Conservation (phyloP, 768 basidiomycete genomes). For the Pleurotus eryngii region DNA sequence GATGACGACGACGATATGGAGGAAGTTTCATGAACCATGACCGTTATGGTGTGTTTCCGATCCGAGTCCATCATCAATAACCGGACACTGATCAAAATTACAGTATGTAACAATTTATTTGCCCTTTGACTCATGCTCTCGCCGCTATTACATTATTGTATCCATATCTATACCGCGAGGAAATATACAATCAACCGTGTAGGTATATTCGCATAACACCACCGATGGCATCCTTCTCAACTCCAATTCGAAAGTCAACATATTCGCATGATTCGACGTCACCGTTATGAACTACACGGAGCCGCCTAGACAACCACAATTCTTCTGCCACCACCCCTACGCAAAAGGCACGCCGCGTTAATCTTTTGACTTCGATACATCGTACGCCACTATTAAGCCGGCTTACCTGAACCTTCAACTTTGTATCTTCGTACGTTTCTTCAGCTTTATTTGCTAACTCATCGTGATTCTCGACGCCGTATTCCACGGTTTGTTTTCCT, state of each 20-base stretch:
- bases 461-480: neutral
- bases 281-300: neutral
- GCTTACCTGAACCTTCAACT: conserved; percentile 4
- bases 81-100: too few relatives aligned
- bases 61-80: neutral
- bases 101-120: too few relatives aligned
- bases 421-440: conserved; percentile 4
- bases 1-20: conserved; percentile 69
- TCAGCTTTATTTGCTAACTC: neutral
- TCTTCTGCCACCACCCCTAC: conserved; percentile 7
- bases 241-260: neutral
- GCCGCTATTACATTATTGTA: neutral
- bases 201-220: too few relatives aligned
- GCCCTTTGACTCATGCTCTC: too few relatives aligned
- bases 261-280: neutral
- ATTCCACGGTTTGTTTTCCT: conserved; percentile 2
- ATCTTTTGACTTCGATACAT: neutral
- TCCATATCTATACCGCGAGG: neutral
- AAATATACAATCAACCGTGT: neutral
- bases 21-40: conserved; percentile 49
- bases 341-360: neutral
- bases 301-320: conserved; percentile 3
- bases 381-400: neutral
- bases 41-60: neutral
- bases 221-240: too few relatives aligned